Conservation (phyloP, 116 monocot species). For the Iris pallida region DNA sequence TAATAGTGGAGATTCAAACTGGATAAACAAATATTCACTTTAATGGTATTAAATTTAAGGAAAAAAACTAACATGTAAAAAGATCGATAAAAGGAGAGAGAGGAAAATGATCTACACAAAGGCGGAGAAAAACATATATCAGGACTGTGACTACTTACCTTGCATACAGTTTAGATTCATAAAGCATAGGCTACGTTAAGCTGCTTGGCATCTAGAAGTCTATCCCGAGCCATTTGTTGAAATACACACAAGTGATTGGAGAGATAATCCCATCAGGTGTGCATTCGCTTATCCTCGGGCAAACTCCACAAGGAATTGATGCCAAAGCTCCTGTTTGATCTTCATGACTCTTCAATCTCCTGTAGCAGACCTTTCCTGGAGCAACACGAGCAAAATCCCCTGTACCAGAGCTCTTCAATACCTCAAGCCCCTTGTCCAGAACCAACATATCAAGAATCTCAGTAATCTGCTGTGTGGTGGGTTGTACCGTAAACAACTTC, state of each 20-base stretch:
- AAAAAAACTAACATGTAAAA: too few species aligned
- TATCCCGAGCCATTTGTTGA: conserved; percentile 57
- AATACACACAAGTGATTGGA: conserved; percentile 68
- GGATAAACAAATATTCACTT: too few species aligned
- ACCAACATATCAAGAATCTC: conserved; percentile 50
- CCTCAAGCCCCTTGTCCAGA: conserved; percentile 64
- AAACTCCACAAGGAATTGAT: conserved; percentile 76
- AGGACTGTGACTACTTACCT: too few species aligned
- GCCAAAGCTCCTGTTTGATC: conserved; percentile 23
- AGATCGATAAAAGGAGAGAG: too few species aligned
- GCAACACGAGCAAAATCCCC: conserved; percentile 44
- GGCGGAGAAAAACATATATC: too few species aligned
- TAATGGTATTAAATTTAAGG: too few species aligned
- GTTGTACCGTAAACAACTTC: conserved; percentile 12
- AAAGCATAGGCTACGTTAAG: too few species aligned
- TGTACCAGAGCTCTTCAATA: conserved; percentile 53
- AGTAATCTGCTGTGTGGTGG: conserved; percentile 27
- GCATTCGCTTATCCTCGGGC: conserved; percentile 69
- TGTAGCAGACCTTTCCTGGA: conserved; percentile 51
- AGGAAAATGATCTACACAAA: too few species aligned
- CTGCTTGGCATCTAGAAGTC: conserved; percentile 27
- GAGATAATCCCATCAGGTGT: conserved; percentile 80
- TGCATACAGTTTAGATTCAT: too few species aligned
- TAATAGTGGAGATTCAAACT: too few species aligned
- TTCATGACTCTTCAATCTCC: conserved; percentile 13